phyloP scores from a whole-genome alignment of 345 rosid species.

The Eucalyptus cloeziana region DNA sequence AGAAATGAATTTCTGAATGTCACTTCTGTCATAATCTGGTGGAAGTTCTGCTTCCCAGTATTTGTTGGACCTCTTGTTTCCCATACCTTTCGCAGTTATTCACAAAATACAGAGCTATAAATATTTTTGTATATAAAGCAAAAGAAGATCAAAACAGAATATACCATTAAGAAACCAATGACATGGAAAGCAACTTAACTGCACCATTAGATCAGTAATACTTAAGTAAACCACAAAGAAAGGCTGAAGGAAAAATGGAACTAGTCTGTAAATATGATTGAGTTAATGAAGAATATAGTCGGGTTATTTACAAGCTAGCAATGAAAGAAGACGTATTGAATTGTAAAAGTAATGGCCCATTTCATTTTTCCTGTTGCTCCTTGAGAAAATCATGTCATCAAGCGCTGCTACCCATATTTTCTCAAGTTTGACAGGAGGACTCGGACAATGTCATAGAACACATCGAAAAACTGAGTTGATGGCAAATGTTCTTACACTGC shows the following conservation, averaged over 20 bases:
- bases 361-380: not conserved
- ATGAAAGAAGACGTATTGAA: not conserved
- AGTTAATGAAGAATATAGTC: not conserved
- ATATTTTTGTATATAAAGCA: not conserved
- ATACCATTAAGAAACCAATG: not conserved
- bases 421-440: not conserved
- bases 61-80: conserved; percentile 34
- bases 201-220: not conserved
- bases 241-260: not conserved
- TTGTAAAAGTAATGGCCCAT: not conserved
- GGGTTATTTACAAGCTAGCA: not conserved
- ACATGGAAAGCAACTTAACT: not conserved
- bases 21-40: conserved; percentile 21
- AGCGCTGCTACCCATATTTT: not conserved
- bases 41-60: conserved; percentile 57
- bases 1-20: conserved; percentile 32
- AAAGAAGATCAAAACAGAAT: not conserved
- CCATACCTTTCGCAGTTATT: conserved; percentile 15
- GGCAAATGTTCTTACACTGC: conserved; percentile 19
- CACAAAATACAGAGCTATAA: not conserved
- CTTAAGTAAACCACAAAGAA: not conserved
- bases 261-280: not conserved
- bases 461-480: not conserved
- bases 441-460: not conserved
- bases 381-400: not conserved